Conservation (phyloP, 2,329 filamentous ascomycete species). For the Trichophyton verrucosum region DNA sequence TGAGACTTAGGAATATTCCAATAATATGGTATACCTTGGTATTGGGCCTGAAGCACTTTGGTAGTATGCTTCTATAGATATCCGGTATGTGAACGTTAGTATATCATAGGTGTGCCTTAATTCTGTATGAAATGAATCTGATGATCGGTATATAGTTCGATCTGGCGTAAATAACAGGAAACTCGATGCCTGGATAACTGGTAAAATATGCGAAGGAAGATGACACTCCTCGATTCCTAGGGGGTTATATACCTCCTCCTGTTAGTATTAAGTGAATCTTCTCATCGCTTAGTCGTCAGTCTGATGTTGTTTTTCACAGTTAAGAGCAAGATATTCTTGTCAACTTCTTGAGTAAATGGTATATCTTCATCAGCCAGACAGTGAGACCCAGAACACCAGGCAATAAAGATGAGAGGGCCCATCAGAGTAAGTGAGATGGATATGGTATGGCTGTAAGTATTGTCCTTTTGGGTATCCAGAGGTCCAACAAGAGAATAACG, state of each 20-base stretch:
- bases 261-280: neutral
- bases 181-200: neutral
- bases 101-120: neutral
- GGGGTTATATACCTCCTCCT: neutral
- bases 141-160: neutral
- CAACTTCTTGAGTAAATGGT: neutral
- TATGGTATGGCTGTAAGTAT: conserved; percentile 1
- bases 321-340: neutral
- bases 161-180: neutral
- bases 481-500: neutral
- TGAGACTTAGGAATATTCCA: neutral
- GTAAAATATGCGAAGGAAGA: neutral
- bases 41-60: neutral
- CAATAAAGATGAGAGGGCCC: neutral
- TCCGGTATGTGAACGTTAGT: neutral
- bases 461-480: neutral
- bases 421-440: neutral
- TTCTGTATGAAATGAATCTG: neutral
- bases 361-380: neutral
- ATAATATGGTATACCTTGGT: neutral
- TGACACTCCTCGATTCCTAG: neutral
- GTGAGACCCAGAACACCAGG: neutral
- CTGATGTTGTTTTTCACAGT: neutral
- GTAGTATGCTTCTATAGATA: neutral
- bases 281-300: neutral